Base-by-base conservation (phyloP, 2,329 filamentous ascomycete genomes). In the Botrytis porri region DNA sequence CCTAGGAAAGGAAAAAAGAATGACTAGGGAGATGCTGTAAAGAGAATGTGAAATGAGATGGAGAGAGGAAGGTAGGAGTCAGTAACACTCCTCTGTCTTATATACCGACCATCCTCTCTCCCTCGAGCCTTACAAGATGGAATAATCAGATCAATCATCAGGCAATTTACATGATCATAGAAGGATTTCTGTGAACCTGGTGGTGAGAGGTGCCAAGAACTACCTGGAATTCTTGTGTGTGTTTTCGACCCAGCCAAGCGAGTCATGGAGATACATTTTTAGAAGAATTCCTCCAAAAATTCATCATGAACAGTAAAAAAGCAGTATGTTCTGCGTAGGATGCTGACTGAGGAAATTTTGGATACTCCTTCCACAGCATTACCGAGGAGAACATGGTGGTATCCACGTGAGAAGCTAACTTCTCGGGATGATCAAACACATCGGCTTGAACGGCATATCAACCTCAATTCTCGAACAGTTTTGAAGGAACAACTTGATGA, bases 1-100 rank as follows among this genome's bases (percentile, higher is more conserved):
- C 70, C 70, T 72, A 32, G 39, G 9, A 60, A 41, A 67, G 14
- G 12, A 66, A 60, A 48, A 72, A 71, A 18, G 70, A 72, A 39
- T 57, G 70, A 67, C 51, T 61, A 29, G 54, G 69, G 62, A 59
- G 48, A 48, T 67, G 62, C 32, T 67, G 37, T 45, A 41, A 39
- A 72, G 59, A 45, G 62, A 71, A 71, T 71, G 69, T 71, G 45
- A 57, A 67, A 57, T 67, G 65, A 43, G 45, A 71, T 71, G 60
- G 29, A 9, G 32, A 48, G 35, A 32, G 25, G 64, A 59, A 69
- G 51, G 35, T 48, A 37, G 29, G 32, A 60, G 63, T 60, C 35
- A 37, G n/a, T 66, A 64, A 48, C 51, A 51, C 32, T 48, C 39
- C 39, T 48, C 51, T 18, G 25, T 72, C 62, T 72, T 72, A 72